Conservation (phyloP, 2,329 filamentous ascomycete genomes). For the Pseudopithomyces maydicus region DNA sequence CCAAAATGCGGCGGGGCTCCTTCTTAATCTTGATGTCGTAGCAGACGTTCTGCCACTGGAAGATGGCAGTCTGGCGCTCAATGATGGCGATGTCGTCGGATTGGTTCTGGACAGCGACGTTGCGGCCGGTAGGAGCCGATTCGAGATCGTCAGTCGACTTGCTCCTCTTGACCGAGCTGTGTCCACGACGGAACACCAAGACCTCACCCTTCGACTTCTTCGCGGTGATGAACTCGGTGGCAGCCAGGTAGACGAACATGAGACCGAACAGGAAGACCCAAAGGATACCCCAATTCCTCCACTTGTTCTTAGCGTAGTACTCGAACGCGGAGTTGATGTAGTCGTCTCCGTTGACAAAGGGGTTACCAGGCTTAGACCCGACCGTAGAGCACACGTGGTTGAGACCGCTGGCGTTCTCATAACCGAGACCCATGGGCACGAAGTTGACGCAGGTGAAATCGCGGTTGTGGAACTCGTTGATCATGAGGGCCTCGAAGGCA, state of each 20-base stretch:
- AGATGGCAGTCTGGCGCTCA: constrained; percentile 73
- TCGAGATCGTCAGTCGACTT: constrained; percentile 50
- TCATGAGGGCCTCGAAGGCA: constrained; percentile 78
- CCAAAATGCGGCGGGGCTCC: constrained; percentile 74
- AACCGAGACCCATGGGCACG: constrained; percentile 50
- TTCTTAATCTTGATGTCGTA: constrained; percentile 81
- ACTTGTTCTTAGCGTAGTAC: constrained; percentile 48
- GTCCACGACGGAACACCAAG: constrained; percentile 54
- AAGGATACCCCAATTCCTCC: constrained; percentile 55
- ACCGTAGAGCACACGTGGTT: constrained; percentile 48
- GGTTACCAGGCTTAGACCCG: constrained; percentile 47
- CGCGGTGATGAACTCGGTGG: constrained; percentile 53
- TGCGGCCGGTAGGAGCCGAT: constrained; percentile 34
- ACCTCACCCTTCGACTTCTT: constrained; percentile 60
- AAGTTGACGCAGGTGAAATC: constrained; percentile 58
- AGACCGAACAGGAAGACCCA: constrained; percentile 52
- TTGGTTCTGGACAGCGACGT: constrained; percentile 43
- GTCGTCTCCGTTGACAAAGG: constrained; percentile 45
- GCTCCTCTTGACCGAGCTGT: constrained; percentile 58
- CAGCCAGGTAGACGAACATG: constrained; percentile 49
- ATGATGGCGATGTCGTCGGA: constrained; percentile 52
- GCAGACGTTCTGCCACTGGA: constrained; percentile 85
- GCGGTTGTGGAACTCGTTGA: constrained; percentile 78
- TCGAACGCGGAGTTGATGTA: constrained; percentile 43
- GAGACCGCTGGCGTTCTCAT: constrained; percentile 38